Evolutionary conservation across 2,329 filamentous ascomycete species (phyloP).

Genomic region (Cladosporium sp.): DNA sequence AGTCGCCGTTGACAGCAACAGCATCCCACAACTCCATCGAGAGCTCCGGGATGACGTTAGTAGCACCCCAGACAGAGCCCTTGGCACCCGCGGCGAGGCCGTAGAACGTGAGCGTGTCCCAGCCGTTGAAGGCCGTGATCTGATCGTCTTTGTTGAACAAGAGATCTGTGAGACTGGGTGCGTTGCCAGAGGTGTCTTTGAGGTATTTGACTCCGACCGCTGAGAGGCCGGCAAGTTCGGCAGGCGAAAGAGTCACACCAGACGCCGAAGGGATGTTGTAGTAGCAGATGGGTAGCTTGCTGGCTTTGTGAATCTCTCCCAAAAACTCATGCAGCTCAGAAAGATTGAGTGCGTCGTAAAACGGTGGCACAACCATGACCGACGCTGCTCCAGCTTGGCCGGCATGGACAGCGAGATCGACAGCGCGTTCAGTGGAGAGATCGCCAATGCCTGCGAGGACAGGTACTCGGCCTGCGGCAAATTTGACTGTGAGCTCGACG

Average conservation of each 20-base stretch:
- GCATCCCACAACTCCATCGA: constrained; percentile 53
- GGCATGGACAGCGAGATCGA: constrained; percentile 48
- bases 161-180: constrained; percentile 52
- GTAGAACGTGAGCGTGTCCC: constrained; percentile 58
- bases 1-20: constrained; percentile 47
- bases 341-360: not conserved
- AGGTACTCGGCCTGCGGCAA: constrained; percentile 44
- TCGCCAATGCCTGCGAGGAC: constrained; percentile 51
- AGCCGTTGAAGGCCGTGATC: constrained; percentile 56
- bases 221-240: constrained; percentile 48
- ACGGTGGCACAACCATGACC: not conserved
- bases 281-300: constrained; percentile 51
- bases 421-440: constrained; percentile 44
- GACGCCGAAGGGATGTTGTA: constrained; percentile 56
- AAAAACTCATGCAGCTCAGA: constrained; percentile 39
- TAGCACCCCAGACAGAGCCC: constrained; percentile 55
- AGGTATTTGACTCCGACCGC: constrained; percentile 53
- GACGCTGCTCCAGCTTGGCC: constrained; percentile 28
- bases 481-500: constrained; percentile 43
- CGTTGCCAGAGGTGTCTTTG: constrained; percentile 57
- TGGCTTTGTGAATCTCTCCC: constrained; percentile 45
- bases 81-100: constrained; percentile 53
- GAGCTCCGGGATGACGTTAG: constrained; percentile 55
- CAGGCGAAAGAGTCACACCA: constrained; percentile 46
- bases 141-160: constrained; percentile 47